A percentile compares a stretch with the other conserved stretches of the same genome.
These are phyloP conservation scores for Euphorbia tirucalli DNA, from an alignment of 345 rosid genomes.

Conservation along the genomic window DNA sequence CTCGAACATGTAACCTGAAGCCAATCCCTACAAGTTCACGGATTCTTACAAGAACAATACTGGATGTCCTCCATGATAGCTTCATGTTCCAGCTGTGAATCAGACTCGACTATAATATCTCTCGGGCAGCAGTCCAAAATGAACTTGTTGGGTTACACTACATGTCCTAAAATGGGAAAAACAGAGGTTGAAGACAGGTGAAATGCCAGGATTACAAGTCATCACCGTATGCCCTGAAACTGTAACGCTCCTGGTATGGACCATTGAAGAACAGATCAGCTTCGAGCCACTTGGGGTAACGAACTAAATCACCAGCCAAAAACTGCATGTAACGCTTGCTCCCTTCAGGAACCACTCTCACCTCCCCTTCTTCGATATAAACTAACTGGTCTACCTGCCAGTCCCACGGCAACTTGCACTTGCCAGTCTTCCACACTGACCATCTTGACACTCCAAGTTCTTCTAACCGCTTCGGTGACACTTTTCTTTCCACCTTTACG, in stretches of 20 bases:
- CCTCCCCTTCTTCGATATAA: constrained; percentile 96
- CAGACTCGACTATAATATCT: background rate
- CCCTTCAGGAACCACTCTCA: constrained; percentile 89
- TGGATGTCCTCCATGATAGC: background rate
- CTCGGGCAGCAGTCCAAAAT: background rate
- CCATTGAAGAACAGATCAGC: constrained; percentile 87
- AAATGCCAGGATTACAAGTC: constrained; percentile 33
- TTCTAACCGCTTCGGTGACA: constrained; percentile 45
- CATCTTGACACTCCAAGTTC: constrained; percentile 78
- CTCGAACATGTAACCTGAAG: too few relatives aligned
- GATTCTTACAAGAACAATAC: background rate
- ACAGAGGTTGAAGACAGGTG: background rate
- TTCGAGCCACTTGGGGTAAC: constrained; percentile 95
- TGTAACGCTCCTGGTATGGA: constrained; percentile 79
- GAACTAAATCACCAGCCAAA: constrained; percentile 81
- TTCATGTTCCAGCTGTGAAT: background rate
- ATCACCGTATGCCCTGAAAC: constrained; percentile 84
- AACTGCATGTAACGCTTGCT: constrained; percentile 71
- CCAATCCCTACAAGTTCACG: too few relatives aligned
- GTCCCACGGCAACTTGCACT: constrained; percentile 80
- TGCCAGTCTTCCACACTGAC: constrained; percentile 88
- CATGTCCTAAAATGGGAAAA: background rate
- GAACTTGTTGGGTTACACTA: background rate
- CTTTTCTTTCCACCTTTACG: constrained; percentile 73
- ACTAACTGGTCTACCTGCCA: constrained; percentile 97